Conservation (phyloP, 1,139 yeast genomes). For the Saccharomyces pastorianus region DNA sequence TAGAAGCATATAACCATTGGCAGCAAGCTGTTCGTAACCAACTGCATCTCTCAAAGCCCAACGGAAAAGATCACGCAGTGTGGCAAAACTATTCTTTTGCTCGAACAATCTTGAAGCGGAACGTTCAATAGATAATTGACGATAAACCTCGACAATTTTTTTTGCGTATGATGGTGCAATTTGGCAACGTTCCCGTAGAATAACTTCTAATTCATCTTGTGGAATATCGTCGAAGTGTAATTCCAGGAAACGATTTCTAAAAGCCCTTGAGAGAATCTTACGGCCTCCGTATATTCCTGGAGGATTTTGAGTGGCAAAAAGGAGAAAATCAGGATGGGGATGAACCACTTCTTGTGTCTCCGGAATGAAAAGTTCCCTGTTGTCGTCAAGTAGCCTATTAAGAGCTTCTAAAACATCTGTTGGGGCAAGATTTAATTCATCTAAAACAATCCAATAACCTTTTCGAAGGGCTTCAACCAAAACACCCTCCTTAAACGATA, state of each 20-base stretch:
- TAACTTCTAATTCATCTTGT: conserved; percentile 83
- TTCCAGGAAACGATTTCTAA: conserved; percentile 90
- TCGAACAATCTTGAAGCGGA: conserved; percentile 86
- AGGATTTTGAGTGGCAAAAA: conserved; percentile 97
- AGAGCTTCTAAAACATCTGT: conserved; percentile 95
- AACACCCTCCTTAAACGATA: conserved; percentile 82
- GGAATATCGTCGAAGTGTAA: conserved; percentile 96
- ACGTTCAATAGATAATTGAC: conserved; percentile 73
- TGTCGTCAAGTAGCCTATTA: conserved; percentile 89
- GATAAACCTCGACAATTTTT: conserved; percentile 86
- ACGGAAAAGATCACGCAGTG: conserved; percentile 89
- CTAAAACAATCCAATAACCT: conserved; percentile 95
- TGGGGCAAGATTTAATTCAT: conserved; percentile 94
- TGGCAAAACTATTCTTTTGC: conserved; percentile 91
- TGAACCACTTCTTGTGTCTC: conserved; percentile 91
- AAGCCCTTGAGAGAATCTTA: conserved; percentile 86
- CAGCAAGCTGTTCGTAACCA: conserved; percentile 89
- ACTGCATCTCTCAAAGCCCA: conserved; percentile 96
- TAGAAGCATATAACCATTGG: conserved; percentile 90
- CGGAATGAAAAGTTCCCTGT: conserved; percentile 88
- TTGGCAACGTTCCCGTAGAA: conserved; percentile 77
- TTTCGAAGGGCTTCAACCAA: conserved; percentile 86
- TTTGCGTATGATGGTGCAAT: conserved; percentile 95
- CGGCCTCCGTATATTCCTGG: conserved; percentile 98
- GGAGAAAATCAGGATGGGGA: conserved; percentile 95